Conservation (phyloP, 129 eudicot species). For the Erigeron canadensis region DNA sequence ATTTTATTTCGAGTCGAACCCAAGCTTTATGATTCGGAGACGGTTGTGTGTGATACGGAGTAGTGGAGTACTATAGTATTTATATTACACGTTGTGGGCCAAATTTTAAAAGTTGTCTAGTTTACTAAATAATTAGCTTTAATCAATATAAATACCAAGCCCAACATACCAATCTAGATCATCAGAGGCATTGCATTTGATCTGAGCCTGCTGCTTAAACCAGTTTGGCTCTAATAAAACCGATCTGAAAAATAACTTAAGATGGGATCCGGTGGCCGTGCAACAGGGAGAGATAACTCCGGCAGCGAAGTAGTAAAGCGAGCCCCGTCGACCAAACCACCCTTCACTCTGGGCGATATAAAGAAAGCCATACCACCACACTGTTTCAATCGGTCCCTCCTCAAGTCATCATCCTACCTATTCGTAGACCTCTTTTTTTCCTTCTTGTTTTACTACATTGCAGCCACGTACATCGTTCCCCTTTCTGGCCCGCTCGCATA, state of each 20-base stretch:
- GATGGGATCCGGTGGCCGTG: slow-evolving; percentile 42
- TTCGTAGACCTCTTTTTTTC: slow-evolving; percentile 26
- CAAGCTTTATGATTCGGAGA: too few species aligned
- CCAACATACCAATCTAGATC: too few species aligned
- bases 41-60: too few species aligned
- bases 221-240: too few species aligned
- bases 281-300: slow-evolving; percentile 1
- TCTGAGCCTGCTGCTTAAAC: too few species aligned
- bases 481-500: slow-evolving; percentile 23
- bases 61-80: too few species aligned
- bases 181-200: too few species aligned
- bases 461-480: slow-evolving; percentile 20
- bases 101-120: too few species aligned
- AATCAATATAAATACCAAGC: too few species aligned
- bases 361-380: slow-evolving; percentile 46
- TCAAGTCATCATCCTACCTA: slow-evolving; percentile 34
- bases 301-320: slow-evolving; percentile 14
- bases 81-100: too few species aligned
- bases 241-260: neutral
- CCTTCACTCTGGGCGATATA: slow-evolving; percentile 36
- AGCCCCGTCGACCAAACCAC: slow-evolving; percentile 36
- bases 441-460: slow-evolving; percentile 34
- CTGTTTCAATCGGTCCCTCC: slow-evolving; percentile 39
- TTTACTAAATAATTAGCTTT: too few species aligned
- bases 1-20: too few species aligned